Conservation (phyloP, 108 stramenopile genomes). For the Stephanodiscus minutulus region DNA sequence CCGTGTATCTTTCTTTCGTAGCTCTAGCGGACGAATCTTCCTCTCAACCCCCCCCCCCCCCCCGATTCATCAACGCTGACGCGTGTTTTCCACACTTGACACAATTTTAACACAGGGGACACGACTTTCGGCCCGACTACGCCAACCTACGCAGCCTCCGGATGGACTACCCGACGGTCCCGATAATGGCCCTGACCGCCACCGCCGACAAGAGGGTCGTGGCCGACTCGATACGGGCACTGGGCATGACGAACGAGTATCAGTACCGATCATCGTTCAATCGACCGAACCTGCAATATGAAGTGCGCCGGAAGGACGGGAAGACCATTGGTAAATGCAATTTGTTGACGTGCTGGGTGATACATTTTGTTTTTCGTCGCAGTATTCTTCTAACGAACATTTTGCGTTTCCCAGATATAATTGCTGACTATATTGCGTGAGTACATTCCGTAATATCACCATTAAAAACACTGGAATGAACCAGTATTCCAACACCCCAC, state of each 20-base stretch:
- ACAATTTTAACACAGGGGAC: slow-evolving; percentile 17
- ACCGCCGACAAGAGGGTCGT: slow-evolving; percentile 97
- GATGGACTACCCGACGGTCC: slow-evolving; percentile 90
- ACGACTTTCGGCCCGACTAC: slow-evolving; percentile 91
- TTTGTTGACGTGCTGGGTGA: neutral
- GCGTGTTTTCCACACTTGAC: neutral
- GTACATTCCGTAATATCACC: neutral
- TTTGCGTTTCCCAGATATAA: slow-evolving; percentile 41
- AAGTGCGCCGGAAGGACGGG: slow-evolving; percentile 87
- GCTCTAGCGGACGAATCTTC: neutral
- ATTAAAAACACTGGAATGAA: neutral
- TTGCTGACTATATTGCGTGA: slow-evolving; percentile 77
- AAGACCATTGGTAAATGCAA: slow-evolving; percentile 49
- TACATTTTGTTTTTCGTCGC: neutral
- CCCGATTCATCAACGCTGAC: neutral
- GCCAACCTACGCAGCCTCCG: slow-evolving; percentile 78
- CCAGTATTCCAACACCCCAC: neutral
- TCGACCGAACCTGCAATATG: slow-evolving; percentile 94
- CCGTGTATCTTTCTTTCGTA: neutral
- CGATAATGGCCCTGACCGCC: slow-evolving; percentile 97
- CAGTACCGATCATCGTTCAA: slow-evolving; percentile 89
- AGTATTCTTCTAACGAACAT: neutral
- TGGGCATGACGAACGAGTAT: slow-evolving; percentile 81
- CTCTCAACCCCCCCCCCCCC: neutral
- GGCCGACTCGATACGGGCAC: slow-evolving; percentile 82